Percentiles rank a stretch among this genome's conserved stretches.
Conservation (phyloP, 306 rosid species). For the Begonia masoniana region DNA sequence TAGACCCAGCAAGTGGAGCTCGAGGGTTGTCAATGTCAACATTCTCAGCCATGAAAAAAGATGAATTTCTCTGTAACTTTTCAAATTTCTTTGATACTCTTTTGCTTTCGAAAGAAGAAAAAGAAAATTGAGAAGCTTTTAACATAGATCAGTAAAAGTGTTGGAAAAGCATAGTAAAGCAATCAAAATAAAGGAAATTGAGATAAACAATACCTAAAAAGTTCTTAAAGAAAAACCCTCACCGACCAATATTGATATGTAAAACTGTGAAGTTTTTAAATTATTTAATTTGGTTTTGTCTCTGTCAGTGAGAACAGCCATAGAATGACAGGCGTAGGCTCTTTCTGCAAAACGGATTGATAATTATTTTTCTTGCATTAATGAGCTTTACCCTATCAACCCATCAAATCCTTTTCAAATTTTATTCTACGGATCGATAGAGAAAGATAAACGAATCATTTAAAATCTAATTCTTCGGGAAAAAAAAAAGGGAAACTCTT, state of each 20-base stretch:
- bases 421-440: neutral
- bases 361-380: neutral
- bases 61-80: slow-evolving; percentile 18
- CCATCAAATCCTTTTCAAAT: neutral
- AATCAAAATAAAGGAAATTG: no score
- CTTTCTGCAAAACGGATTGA: neutral
- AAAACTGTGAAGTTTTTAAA: no score
- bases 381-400: neutral
- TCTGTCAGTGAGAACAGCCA: neutral
- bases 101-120: neutral
- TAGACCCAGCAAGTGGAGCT: slow-evolving; percentile 28
- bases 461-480: neutral
- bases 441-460: neutral
- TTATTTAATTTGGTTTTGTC: neutral
- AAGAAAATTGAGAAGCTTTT: no score
- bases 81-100: slow-evolving; percentile 14
- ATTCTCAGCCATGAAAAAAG: slow-evolving; percentile 29
- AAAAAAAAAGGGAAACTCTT: neutral
- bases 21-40: slow-evolving; percentile 24
- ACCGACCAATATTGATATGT: no score
- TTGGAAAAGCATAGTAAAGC: no score
- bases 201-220: no score
- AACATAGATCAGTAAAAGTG: no score
- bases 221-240: no score
- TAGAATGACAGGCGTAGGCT: neutral